Evolutionary conservation across 345 rosid genomes (phyloP), one percentile per base, ranked within the genome.

Genomic region (Arabidopsis arenosa): DNA sequence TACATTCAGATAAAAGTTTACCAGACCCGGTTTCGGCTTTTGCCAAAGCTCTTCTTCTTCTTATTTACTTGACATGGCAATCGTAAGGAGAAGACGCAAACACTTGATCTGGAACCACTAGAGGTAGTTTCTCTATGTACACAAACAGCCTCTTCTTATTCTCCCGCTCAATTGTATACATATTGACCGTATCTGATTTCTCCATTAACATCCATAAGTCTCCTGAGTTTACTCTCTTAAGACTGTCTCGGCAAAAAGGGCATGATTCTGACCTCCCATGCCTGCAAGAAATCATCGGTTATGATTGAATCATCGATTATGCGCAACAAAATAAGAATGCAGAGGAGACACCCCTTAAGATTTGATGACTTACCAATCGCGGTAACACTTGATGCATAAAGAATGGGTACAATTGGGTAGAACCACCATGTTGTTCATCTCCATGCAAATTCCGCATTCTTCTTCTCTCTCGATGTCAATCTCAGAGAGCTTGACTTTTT

Each of bases 401-500:
- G 90, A 85, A 80, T 91, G 97, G 30, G 82, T 78, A 84, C 97
- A 91, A 55, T 84, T 89, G 30, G 95, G 97, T 35, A 92, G 76
- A 9, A 89, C 93, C 30, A 92, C 85, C 83, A 81, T 88, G 70
- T 66, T 66, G 41, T 78, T 88, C 75, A 82, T 75, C 89, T 89
- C 97, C 86, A 92, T 69, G 73, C 97, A 92, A 73, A 92, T 92
- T 33, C 89, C 93, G 5, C 97, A 92, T 74, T 92, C 97, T 56
- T 85, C 87, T 73, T 91, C 97, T 72, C 89, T 80, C 75, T 91
- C 95, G 0, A 68, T 41, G 72, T 91, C 93, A 37, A 74, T 61
- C 68, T 79, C 89, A 13, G 90, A 85, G 68, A 85, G 78, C 68
- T 86, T 83, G n/a, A 54, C 87, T 39, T 65, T 80, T 57, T 71